Percentiles rank a stretch among this genome's conserved stretches.
phyloP scores from a whole-genome alignment of 305 asterid species.

The Rubia peregrina region DNA sequence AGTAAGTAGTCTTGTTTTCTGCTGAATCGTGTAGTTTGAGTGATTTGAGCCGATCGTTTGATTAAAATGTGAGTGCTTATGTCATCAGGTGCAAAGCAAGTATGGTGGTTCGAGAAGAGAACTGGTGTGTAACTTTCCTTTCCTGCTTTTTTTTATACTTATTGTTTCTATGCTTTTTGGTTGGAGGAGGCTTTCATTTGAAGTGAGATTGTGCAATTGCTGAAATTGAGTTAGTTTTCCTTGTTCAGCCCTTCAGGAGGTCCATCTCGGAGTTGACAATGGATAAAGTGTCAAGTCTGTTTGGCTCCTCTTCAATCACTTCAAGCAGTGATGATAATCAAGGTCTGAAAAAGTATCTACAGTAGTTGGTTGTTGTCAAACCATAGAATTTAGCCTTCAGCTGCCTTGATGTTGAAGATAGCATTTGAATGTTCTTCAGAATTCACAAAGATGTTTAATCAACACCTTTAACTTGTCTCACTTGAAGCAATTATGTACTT shows the following conservation, averaged over 20 bases:
- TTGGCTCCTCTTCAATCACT: constrained; percentile 62
- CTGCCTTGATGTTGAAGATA: constrained; percentile 1
- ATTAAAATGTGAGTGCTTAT: constrained; percentile 19
- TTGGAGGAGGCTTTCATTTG: background rate
- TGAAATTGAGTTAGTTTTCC: constrained; percentile 18
- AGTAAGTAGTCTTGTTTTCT: constrained; percentile 13
- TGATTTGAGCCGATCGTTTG: constrained; percentile 21
- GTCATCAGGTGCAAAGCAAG: constrained; percentile 76
- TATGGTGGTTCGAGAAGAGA: constrained; percentile 62
- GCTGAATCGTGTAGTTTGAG: constrained; percentile 10
- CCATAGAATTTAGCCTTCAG: background rate
- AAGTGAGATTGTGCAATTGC: constrained; percentile 9
- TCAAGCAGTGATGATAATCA: constrained; percentile 37
- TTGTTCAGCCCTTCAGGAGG: constrained; percentile 51
- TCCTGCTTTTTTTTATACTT: background rate
- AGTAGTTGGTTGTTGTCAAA: background rate
- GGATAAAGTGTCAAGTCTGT: constrained; percentile 58
- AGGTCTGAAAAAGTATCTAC: constrained; percentile 42
- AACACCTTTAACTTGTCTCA: background rate
- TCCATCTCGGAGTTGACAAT: constrained; percentile 73
- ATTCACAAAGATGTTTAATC: background rate
- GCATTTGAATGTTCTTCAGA: background rate
- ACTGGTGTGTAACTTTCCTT: constrained; percentile 41
- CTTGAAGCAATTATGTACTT: constrained; percentile 2
- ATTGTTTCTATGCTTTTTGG: background rate